Evolutionary conservation across 78 protist species (phyloP), one percentile per base, ranked within the genome.

Genomic region (Parvularia atlantis): DNA sequence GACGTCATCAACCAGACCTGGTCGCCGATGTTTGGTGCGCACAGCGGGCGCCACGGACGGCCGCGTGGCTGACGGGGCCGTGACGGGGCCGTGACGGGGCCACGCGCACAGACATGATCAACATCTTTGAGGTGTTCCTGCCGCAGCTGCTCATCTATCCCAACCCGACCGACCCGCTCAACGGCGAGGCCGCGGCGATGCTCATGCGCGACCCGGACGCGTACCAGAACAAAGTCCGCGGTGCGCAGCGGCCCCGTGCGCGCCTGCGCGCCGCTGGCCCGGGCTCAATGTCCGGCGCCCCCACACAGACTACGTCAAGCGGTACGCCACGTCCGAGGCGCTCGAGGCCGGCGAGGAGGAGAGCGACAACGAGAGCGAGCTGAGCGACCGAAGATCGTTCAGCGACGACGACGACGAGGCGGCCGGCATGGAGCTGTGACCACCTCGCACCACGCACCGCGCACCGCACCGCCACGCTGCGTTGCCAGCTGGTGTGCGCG

Each of bases 1-100:
- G 97, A 95, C 59, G 97, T 93, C 58, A 91, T 95, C 67, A 92
- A 92, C 76, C 98, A 95, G 71, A 91, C 96, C 0, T 95, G 98
- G 98, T 84, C 88, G 37, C 97, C 97, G n/a, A 86, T 95, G 92
- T 95, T 85, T 66, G 94, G 89, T 86, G 46, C 1, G 76, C 61
- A n/a, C n/a, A n/a, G n/a, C n/a, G n/a, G n/a, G n/a, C n/a, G n/a
- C n/a, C n/a, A n/a, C n/a, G n/a, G n/a, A n/a, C n/a, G n/a, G n/a
- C n/a, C n/a, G n/a, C n/a, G n/a, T n/a, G n/a, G n/a, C n/a, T n/a
- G n/a, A n/a, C n/a, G n/a, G n/a, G n/a, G n/a, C n/a, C n/a, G n/a
- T n/a, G n/a, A n/a, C n/a, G n/a, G n/a, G n/a, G n/a, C n/a, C n/a
- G n/a, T n/a, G n/a, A n/a, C n/a, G n/a, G n/a, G n/a, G n/a, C n/a